Base-by-base conservation (phyloP, 2,329 filamentous ascomycete genomes). In the Fusarium sambucinum region DNA sequence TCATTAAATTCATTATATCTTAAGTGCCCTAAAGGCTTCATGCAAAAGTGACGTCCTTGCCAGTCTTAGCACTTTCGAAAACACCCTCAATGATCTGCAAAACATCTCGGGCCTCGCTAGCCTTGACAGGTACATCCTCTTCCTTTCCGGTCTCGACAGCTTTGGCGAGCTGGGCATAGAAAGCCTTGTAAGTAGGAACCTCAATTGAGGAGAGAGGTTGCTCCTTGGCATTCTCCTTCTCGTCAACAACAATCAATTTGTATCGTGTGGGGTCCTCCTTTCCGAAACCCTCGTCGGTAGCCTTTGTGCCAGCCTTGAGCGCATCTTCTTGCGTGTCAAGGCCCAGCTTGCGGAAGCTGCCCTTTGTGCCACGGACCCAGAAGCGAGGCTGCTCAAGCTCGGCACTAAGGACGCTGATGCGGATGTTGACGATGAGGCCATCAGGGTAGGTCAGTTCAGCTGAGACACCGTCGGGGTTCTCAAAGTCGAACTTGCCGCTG, bases 311-410 rank as follows among this genome's bases (percentile, higher is more conserved):
- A 3, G 80, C 83, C 76, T 87, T 87, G 54, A 94, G 84, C 77
- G 93, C 90, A 57, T 89, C 87, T 80, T 96, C 92, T 78, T 95
- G 92, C 2, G 88, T 81, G 76, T 96, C 92, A 3, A 95, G 82
- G 55, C 85, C 83, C 38, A 81, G 80, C 83, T 94, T 95, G 81
- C 87, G 90, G 79, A 90, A 95, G 74, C 87, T 91, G 1, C 91
- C 92, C 78, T 90, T 89, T 19, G 87, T 87, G 23, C 92, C 92
- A 27, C 92, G 84, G 12, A 94, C 83, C 92, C 92, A 94, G 82
- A 90, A 95, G 38, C 92, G 83, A 61, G 91, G 82, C 81, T 95
- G 92, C 64, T 86, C 82, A 25, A 82, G 82, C 78, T 94, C 92
- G 5, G 87, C 86, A 75, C 88, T 92, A 50, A 93, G 82, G 23